Evolutionary conservation across 148 eudicot species (phyloP).

Genomic region (Diospyros lotus): DNA sequence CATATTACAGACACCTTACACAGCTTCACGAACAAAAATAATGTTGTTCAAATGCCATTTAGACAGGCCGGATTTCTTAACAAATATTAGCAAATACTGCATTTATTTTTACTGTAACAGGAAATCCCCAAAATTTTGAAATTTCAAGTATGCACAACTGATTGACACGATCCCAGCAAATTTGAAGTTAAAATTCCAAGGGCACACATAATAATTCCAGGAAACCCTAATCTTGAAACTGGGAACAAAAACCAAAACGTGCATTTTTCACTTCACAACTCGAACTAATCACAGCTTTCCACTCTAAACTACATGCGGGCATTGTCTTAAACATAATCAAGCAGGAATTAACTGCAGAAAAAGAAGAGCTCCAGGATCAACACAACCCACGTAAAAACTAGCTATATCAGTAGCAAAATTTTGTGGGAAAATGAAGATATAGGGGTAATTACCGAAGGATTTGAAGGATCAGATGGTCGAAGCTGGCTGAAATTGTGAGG

Average conservation of each 20-base stretch:
- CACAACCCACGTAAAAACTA: not conserved
- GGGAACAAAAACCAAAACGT: not conserved
- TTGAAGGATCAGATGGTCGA: slow-evolving; percentile 76
- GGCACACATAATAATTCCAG: not conserved
- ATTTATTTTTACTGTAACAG: not conserved
- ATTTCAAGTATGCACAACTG: not conserved
- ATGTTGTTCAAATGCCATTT: not conserved
- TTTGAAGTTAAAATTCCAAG: not conserved
- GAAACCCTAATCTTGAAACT: slow-evolving; percentile 3
- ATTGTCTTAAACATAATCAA: not conserved
- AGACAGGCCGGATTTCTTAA: not conserved
- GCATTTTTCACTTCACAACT: slow-evolving; percentile 10
- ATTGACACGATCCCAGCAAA: not conserved
- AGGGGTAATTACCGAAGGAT: slow-evolving; percentile 55
- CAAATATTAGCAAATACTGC: not conserved
- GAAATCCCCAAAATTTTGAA: not conserved
- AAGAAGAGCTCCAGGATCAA: not conserved
- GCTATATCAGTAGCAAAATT: not conserved
- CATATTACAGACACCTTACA: not conserved
- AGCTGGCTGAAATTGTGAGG: slow-evolving; percentile 89
- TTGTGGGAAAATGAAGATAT: too few species aligned
- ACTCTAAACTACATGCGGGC: not conserved
- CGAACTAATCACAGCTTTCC: slow-evolving; percentile 1
- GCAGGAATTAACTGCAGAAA: slow-evolving; percentile 2
- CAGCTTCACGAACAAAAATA: not conserved